Percentiles rank a stretch among this genome's conserved stretches.
Conservation (phyloP, 2,329 filamentous ascomycete genomes). For the Alternaria angustiovoidea region DNA sequence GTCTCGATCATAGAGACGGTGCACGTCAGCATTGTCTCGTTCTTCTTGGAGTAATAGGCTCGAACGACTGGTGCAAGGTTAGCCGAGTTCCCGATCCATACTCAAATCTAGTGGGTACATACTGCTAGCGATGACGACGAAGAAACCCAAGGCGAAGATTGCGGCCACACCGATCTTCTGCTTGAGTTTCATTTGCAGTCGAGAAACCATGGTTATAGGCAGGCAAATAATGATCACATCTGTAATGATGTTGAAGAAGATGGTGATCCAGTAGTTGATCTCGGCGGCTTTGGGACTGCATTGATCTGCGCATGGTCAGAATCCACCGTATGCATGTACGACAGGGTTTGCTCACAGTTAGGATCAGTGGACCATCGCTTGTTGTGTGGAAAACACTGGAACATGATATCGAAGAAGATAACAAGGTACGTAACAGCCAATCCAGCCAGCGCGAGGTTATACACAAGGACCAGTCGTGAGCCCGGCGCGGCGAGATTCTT, state of each 20-base stretch:
- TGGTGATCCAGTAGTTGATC: slow-evolving; percentile 36
- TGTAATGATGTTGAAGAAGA: slow-evolving; percentile 33
- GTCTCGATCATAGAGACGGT: slow-evolving; percentile 37
- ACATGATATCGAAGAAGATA: slow-evolving; percentile 53
- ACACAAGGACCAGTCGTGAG: slow-evolving; percentile 48
- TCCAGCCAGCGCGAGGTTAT: slow-evolving; percentile 48
- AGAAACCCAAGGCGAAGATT: slow-evolving; percentile 33
- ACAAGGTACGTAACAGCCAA: slow-evolving; percentile 41
- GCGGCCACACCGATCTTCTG: slow-evolving; percentile 32
- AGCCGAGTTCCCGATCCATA: background rate
- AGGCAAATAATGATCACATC: slow-evolving; percentile 32
- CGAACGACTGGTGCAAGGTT: slow-evolving; percentile 25
- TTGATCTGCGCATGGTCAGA: slow-evolving; percentile 27
- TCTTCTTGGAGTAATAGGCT: slow-evolving; percentile 29
- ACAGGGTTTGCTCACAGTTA: slow-evolving; percentile 17
- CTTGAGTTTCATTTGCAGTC: slow-evolving; percentile 34
- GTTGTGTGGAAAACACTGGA: slow-evolving; percentile 51
- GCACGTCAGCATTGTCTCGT: slow-evolving; percentile 34
- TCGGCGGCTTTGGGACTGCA: slow-evolving; percentile 27
- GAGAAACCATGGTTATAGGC: slow-evolving; percentile 33
- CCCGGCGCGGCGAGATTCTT: slow-evolving; percentile 51
- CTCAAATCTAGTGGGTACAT: background rate
- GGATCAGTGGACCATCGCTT: slow-evolving; percentile 36
- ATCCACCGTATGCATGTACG: background rate
- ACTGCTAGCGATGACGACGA: slow-evolving; percentile 37